These are phyloP conservation scores for Lecanoromycetidae sp. DNA, from an alignment of 2,329 filamentous ascomycete genomes.

Conservation along the genomic window DNA sequence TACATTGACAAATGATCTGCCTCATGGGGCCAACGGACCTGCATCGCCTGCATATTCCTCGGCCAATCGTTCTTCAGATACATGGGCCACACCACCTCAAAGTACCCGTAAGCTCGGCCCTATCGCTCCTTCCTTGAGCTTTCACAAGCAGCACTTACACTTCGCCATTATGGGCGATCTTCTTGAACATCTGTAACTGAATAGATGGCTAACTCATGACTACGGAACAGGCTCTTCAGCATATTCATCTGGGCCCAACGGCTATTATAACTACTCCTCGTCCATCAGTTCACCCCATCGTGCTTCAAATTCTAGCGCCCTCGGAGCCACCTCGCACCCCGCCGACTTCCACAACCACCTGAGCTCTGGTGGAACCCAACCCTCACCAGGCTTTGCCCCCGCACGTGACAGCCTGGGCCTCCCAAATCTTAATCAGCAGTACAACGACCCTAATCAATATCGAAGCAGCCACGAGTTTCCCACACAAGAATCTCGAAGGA, in stretches of 20 bases:
- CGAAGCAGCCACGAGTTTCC: conserved; percentile 20
- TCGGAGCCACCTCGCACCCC: conserved; percentile 31
- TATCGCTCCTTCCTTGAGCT: not conserved
- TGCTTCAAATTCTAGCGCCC: conserved; percentile 32
- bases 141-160: not conserved
- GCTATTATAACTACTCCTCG: conserved; percentile 33
- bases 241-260: conserved; percentile 34
- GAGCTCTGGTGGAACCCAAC: conserved; percentile 29
- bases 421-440: conserved; percentile 48
- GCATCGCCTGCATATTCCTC: conserved; percentile 15
- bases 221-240: conserved; percentile 34
- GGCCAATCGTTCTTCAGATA: conserved; percentile 43
- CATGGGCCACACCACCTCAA: conserved; percentile 46
- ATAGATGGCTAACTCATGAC: not conserved
- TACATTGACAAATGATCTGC: conserved; percentile 16
- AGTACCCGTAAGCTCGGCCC: conserved; percentile 38
- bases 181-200: not conserved
- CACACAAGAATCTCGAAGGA: conserved; percentile 33
- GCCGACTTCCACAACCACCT: conserved; percentile 29
- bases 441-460: conserved; percentile 37
- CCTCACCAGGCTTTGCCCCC: conserved; percentile 29
- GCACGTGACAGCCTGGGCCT: conserved; percentile 34
- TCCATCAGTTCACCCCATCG: conserved; percentile 35
- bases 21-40: conserved; percentile 7
- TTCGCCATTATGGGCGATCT: not conserved